phyloP scores from a whole-genome alignment of 352 stramenopile species.

The Blastocystis sp. region DNA sequence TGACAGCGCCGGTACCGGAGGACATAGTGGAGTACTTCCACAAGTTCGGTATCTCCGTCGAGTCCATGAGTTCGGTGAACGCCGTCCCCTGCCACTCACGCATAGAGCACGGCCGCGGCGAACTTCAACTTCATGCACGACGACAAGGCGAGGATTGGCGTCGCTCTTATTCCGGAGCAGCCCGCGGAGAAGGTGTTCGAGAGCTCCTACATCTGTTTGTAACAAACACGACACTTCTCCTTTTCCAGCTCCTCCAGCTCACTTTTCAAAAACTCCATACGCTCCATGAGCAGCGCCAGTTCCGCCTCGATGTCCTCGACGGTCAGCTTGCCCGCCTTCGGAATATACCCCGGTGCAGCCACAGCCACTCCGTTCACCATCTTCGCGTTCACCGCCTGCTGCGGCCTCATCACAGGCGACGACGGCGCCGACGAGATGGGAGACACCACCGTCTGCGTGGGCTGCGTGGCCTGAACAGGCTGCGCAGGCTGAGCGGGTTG shows the following conservation, averaged over 20 bases:
- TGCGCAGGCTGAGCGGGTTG: not conserved
- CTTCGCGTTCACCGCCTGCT: not conserved
- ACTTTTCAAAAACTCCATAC: constrained; percentile 72
- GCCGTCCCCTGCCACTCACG: not conserved
- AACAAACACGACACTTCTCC: constrained; percentile 39
- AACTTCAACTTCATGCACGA: constrained; percentile 73
- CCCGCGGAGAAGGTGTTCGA: constrained; percentile 43
- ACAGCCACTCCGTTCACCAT: constrained; percentile 47
- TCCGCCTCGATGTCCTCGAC: constrained; percentile 68
- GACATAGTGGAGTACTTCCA: constrained; percentile 59
- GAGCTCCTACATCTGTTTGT: constrained; percentile 27
- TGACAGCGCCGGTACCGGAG: constrained; percentile 31
- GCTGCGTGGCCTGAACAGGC: not conserved
- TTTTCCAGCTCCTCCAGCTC: constrained; percentile 62
- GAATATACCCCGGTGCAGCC: constrained; percentile 57
- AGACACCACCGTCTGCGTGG: constrained; percentile 12
- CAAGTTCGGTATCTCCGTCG: constrained; percentile 44
- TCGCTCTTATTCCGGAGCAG: constrained; percentile 50
- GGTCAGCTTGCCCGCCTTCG: constrained; percentile 59
- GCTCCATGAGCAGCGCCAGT: constrained; percentile 49
- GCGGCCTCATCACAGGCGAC: not conserved
- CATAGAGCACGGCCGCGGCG: constrained; percentile 41
- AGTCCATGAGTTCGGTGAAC: constrained; percentile 48
- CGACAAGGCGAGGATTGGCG: constrained; percentile 50
- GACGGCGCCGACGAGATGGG: not conserved